These are phyloP conservation scores for Cubamyces lactineus DNA, from an alignment of 768 basidiomycete species.

Conservation along the genomic window DNA sequence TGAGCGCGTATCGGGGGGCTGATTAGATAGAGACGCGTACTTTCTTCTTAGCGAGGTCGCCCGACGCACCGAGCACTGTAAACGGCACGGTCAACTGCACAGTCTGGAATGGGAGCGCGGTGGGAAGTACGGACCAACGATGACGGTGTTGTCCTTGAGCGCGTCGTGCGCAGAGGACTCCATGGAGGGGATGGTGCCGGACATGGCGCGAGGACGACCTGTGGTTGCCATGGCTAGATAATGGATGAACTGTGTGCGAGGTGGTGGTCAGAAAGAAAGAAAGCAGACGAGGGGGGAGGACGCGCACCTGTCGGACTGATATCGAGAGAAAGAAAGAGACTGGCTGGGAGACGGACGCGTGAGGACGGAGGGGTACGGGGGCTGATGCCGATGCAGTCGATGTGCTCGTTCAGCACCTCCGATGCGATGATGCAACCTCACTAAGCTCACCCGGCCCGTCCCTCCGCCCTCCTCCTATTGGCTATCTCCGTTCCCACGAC, in stretches of 20 bases:
- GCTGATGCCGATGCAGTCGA: constrained; percentile 2
- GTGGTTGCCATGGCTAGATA: constrained; percentile 31
- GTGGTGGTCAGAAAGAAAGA: constrained; percentile 23
- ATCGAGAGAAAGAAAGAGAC: neutral
- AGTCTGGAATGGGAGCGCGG: constrained; percentile 1
- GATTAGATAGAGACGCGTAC: constrained; percentile 40
- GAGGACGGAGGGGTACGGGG: constrained; percentile 3
- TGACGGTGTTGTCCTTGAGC: constrained; percentile 86
- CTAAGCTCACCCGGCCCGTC: constrained; percentile 21
- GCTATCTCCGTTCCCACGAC: constrained; percentile 18
- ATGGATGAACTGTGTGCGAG: constrained; percentile 3
- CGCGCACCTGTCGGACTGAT: neutral
- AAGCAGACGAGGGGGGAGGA: neutral
- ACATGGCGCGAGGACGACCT: constrained; percentile 52
- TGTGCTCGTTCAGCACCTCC: constrained; percentile 29
- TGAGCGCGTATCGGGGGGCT: constrained; percentile 20
- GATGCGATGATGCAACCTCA: neutral
- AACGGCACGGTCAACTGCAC: neutral
- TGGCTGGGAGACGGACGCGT: neutral
- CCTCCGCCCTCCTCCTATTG: constrained; percentile 14
- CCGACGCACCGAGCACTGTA: constrained; percentile 91
- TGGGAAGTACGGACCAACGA: constrained; percentile 66
- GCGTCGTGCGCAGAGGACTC: constrained; percentile 61
- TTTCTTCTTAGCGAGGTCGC: constrained; percentile 99
- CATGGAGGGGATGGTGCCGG: constrained; percentile 92